A percentile compares a stretch with the other conserved stretches of the same genome.
Conservation (phyloP, 108 stramenopile genomes). For the Cylindrotheca fusiformis region DNA sequence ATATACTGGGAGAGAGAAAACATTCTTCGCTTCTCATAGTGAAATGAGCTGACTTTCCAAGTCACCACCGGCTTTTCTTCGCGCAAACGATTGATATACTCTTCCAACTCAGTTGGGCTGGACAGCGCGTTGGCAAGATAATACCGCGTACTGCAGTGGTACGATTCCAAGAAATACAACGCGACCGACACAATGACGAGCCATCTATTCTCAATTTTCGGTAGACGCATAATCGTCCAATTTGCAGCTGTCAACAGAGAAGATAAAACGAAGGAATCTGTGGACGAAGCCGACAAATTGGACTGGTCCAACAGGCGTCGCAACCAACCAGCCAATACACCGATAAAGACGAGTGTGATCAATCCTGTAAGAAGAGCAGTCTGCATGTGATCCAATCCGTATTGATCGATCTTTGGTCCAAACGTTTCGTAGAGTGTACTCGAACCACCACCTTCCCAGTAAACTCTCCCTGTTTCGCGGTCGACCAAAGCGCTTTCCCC, state of each 20-base stretch:
- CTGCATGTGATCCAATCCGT: conserved; percentile 30
- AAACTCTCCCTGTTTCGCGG: conserved; percentile 71
- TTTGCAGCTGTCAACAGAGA: not conserved
- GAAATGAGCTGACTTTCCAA: conserved; percentile 84
- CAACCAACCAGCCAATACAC: conserved; percentile 29
- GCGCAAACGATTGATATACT: conserved; percentile 59
- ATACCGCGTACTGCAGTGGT: conserved; percentile 64
- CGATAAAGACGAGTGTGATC: conserved; percentile 21
- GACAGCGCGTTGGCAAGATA: conserved; percentile 68
- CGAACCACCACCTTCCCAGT: conserved; percentile 64
- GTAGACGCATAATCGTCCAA: conserved; percentile 25
- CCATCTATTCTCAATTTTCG: conserved; percentile 32
- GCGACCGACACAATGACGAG: conserved; percentile 34
- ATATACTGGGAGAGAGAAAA: conserved; percentile 29
- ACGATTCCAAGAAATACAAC: conserved; percentile 76
- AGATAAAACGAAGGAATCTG: not conserved
- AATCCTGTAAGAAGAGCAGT: conserved; percentile 24
- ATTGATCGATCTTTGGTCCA: conserved; percentile 26
- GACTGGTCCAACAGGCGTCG: conserved; percentile 4
- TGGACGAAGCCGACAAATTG: not conserved
- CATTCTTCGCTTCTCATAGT: conserved; percentile 63
- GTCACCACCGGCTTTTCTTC: conserved; percentile 46
- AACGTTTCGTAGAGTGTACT: conserved; percentile 30
- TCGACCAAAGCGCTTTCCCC: conserved; percentile 76
- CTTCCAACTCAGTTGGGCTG: conserved; percentile 59